Evolutionary conservation across 1,284 basidiomycete species (phyloP).

Genomic region (Rhodotorula glutinis): DNA sequence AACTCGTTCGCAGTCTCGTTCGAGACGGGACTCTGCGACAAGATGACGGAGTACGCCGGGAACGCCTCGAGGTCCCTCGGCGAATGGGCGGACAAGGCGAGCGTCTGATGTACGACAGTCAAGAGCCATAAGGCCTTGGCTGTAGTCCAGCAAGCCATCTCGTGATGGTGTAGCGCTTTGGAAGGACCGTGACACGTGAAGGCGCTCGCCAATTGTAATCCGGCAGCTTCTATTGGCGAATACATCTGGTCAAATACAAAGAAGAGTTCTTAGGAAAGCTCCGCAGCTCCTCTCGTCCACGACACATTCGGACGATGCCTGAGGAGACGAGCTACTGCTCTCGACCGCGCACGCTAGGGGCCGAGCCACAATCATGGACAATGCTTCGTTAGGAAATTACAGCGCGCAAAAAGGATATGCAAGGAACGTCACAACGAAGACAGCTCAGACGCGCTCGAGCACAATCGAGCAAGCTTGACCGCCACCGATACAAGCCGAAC

Average conservation of each 20-base stretch:
- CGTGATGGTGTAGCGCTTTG: neutral
- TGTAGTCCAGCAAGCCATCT: neutral
- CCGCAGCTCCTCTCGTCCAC: too few species aligned
- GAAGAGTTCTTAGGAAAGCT: too few species aligned
- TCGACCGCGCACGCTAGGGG: too few species aligned
- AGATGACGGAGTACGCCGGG: conserved; percentile 35
- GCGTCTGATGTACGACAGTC: neutral
- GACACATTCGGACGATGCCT: too few species aligned
- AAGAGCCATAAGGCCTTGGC: neutral
- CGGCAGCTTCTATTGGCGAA: too few species aligned
- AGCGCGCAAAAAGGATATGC: too few species aligned
- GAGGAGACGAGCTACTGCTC: too few species aligned
- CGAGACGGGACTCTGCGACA: conserved; percentile 27
- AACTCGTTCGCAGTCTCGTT: conserved; percentile 34
- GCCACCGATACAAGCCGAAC: conserved; percentile 57
- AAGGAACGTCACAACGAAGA: neutral
- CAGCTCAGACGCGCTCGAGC: conserved; percentile 4
- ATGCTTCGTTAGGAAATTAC: too few species aligned
- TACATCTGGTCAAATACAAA: too few species aligned
- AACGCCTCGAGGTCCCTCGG: conserved; percentile 40
- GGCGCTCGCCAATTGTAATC: too few species aligned
- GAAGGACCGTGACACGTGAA: too few species aligned
- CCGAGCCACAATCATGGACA: too few species aligned
- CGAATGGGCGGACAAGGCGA: conserved; percentile 38
- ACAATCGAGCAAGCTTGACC: conserved; percentile 46